Percentiles rank a stretch among this genome's conserved stretches.
Evolutionary conservation across 345 rosid species (phyloP).

Genomic region (Bruguiera gymnorhiza): DNA sequence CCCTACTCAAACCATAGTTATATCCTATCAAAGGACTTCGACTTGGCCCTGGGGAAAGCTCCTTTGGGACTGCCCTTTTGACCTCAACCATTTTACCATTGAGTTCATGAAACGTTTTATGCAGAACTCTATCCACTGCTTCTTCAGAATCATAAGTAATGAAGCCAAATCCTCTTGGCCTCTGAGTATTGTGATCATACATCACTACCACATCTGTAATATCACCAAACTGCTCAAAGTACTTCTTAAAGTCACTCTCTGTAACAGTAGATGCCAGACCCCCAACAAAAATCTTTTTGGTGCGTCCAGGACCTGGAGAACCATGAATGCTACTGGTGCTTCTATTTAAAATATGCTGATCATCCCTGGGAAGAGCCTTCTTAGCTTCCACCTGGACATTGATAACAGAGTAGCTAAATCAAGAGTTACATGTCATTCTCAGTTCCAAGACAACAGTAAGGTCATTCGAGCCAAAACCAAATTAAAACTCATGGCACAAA

Average conservation of each 20-base stretch:
- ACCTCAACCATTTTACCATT: conserved; percentile 99
- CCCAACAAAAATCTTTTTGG: conserved; percentile 89
- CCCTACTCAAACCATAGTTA: conserved; percentile 53
- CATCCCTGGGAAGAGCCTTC: conserved; percentile 92
- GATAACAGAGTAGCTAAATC: conserved; percentile 8
- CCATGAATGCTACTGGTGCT: conserved; percentile 48
- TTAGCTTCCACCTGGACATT: conserved; percentile 87
- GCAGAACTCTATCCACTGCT: conserved; percentile 84
- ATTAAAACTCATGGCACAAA: conserved; percentile 2
- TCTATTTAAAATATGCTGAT: conserved; percentile 66
- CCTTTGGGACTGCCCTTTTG: conserved; percentile 95
- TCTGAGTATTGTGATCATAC: conserved; percentile 97
- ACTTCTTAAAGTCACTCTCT: conserved; percentile 64
- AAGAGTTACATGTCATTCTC: conserved; percentile 16
- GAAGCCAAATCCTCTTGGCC: conserved; percentile 99
- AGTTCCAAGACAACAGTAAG: conserved; percentile 5
- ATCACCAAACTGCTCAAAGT: conserved; percentile 85
- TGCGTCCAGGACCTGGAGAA: conserved; percentile 58
- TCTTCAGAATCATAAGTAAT: conserved; percentile 92
- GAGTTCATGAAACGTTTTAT: conserved; percentile 86
- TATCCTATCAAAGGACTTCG: conserved; percentile 71
- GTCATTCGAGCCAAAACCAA: conserved; percentile 11
- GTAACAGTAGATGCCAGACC: conserved; percentile 79
- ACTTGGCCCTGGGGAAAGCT: conserved; percentile 58
- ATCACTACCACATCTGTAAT: conserved; percentile 91